phyloP scores from a whole-genome alignment of 306 rosid genomes.

The Pyrus pyrifolia region DNA sequence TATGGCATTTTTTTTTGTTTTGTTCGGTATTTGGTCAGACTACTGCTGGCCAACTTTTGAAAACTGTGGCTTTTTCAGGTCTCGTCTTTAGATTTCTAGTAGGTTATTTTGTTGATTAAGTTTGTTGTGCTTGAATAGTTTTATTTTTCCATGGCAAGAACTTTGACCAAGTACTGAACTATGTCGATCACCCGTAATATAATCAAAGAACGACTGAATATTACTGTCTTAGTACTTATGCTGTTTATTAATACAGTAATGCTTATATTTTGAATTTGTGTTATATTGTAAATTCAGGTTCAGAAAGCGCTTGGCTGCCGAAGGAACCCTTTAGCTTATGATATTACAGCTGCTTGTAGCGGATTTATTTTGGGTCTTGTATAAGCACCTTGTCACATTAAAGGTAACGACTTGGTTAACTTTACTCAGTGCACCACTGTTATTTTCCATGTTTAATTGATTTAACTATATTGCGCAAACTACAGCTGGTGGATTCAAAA shows the following conservation, averaged over 20 bases:
- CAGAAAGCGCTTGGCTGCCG: conserved; percentile 83
- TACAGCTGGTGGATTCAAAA: conserved; percentile 83
- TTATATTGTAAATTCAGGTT: conserved; percentile 31
- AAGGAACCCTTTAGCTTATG: conserved; percentile 72
- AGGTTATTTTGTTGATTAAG: neutral
- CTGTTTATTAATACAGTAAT: no score
- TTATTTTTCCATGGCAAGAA: neutral
- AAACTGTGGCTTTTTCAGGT: no score
- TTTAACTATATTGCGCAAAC: conserved; percentile 15
- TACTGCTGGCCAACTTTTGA: no score
- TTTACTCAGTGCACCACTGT: conserved; percentile 10
- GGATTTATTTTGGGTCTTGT: conserved; percentile 86
- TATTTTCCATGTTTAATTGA: conserved; percentile 10
- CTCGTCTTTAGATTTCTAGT: neutral
- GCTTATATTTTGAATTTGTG: neutral
- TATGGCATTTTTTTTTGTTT: neutral
- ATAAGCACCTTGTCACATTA: conserved; percentile 90
- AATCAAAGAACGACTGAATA: neutral
- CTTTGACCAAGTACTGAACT: neutral
- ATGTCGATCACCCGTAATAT: neutral
- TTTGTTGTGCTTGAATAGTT: neutral
- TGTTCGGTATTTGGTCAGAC: neutral
- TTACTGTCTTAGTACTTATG: neutral
- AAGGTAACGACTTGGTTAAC: conserved; percentile 52
- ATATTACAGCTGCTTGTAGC: conserved; percentile 97